A percentile compares a stretch with the other conserved stretches of the same genome.
phyloP scores from a whole-genome alignment of 108 stramenopile genomes.

The Fistulifera pelliculosa region DNA sequence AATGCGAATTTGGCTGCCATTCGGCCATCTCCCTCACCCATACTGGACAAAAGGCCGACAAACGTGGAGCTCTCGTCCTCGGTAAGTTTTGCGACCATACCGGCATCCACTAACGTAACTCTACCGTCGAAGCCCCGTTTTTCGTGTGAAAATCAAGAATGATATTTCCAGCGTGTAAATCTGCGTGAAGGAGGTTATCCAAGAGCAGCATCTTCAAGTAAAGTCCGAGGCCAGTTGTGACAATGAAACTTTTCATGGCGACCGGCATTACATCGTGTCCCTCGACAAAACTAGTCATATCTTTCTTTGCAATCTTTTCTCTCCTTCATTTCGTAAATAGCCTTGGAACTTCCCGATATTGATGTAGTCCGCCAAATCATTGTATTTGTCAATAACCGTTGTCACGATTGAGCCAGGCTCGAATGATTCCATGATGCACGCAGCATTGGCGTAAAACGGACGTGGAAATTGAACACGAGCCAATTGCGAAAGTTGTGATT shows the following conservation, averaged over 20 bases:
- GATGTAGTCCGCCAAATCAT: slow-evolving; percentile 12
- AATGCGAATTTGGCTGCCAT: slow-evolving; percentile 52
- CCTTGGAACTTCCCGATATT: not conserved
- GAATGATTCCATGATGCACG: slow-evolving; percentile 60
- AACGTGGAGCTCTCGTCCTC: slow-evolving; percentile 57
- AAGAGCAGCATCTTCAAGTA: slow-evolving; percentile 83
- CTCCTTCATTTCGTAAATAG: not conserved
- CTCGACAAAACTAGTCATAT: not conserved
- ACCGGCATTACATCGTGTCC: slow-evolving; percentile 31
- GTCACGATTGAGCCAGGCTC: slow-evolving; percentile 33
- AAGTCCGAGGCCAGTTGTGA: slow-evolving; percentile 59
- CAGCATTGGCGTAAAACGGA: slow-evolving; percentile 34
- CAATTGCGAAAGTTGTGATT: slow-evolving; percentile 67
- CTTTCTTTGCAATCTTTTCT: not conserved
- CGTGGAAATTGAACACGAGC: slow-evolving; percentile 46
- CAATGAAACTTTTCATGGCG: slow-evolving; percentile 43
- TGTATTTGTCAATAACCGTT: slow-evolving; percentile 23
- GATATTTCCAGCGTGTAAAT: slow-evolving; percentile 64
- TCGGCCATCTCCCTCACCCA: slow-evolving; percentile 64
- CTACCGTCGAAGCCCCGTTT: slow-evolving; percentile 5
- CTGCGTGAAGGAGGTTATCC: slow-evolving; percentile 80
- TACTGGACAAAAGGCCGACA: slow-evolving; percentile 54
- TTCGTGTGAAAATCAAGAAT: not conserved
- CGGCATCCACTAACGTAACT: slow-evolving; percentile 74
- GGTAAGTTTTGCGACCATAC: slow-evolving; percentile 77